Evolutionary conservation across 306 rosid species (phyloP).

Genomic region (Acacia confusa): DNA sequence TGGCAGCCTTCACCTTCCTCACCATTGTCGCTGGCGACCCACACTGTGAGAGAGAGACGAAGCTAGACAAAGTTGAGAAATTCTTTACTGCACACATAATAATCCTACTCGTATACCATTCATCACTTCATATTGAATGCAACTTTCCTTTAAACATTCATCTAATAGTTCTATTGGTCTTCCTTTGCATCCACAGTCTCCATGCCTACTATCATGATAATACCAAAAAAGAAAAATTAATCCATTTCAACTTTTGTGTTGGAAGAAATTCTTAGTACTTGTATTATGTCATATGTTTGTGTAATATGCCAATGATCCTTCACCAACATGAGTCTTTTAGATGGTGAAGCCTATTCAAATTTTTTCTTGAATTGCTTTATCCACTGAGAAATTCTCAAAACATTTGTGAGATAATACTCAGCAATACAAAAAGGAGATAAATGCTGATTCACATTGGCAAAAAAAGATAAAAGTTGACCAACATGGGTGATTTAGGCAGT

Average conservation of each 20-base stretch:
- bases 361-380: no score
- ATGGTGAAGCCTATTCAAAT: no score
- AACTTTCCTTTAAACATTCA: background rate
- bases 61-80: no score
- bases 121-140: background rate
- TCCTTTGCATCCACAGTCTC: slow-evolving; percentile 27
- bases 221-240: background rate
- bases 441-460: no score
- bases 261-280: background rate
- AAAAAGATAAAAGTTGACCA: no score
- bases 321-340: no score
- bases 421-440: no score
- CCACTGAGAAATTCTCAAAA: no score
- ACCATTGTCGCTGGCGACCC: no score
- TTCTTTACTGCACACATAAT: slow-evolving; percentile 30
- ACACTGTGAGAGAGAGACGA: no score
- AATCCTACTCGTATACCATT: slow-evolving; percentile 27
- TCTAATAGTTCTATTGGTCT: slow-evolving; percentile 26
- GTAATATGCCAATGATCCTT: background rate
- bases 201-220: slow-evolving; percentile 21
- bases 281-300: background rate
- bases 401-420: no score
- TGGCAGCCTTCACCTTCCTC: no score
- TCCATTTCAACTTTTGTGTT: background rate
- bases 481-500: background rate